phyloP scores from a whole-genome alignment of 495 filamentous ascomycete species.

The Daldinia caldariorum region DNA sequence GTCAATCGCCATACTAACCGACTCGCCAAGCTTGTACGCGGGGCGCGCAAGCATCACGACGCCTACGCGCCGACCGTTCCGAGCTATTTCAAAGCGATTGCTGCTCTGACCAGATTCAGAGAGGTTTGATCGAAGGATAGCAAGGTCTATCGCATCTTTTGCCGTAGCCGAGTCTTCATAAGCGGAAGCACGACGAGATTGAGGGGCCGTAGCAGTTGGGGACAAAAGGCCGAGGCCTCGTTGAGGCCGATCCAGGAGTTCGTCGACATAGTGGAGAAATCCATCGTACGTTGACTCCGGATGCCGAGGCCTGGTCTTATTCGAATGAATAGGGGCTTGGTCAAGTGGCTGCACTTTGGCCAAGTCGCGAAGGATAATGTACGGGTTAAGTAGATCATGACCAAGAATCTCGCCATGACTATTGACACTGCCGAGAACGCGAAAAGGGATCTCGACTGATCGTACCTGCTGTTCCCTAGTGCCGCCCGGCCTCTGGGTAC shows the following conservation, averaged over 20 bases:
- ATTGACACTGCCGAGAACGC: slow-evolving; percentile 92
- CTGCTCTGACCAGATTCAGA: slow-evolving; percentile 69
- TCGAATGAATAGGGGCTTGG: slow-evolving; percentile 37
- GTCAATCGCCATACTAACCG: slow-evolving; percentile 81
- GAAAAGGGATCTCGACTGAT: slow-evolving; percentile 92
- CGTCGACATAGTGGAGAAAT: slow-evolving; percentile 81
- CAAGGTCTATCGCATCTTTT: slow-evolving; percentile 90
- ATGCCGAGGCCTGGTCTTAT: slow-evolving; percentile 23
- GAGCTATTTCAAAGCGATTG: slow-evolving; percentile 93
- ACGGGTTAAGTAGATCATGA: slow-evolving; percentile 93
- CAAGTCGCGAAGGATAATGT: slow-evolving; percentile 87
- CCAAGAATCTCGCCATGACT: slow-evolving; percentile 67
- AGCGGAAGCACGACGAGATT: slow-evolving; percentile 64
- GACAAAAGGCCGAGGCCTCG: slow-evolving; percentile 72
- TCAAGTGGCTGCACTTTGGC: slow-evolving; percentile 69
- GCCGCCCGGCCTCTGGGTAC: slow-evolving; percentile 85
- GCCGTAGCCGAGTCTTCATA: slow-evolving; percentile 61
- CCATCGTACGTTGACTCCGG: slow-evolving; percentile 60
- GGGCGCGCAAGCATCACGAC: slow-evolving; percentile 90
- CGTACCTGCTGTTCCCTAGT: slow-evolving; percentile 82
- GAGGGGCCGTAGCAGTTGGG: slow-evolving; percentile 65
- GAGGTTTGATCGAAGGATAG: slow-evolving; percentile 81
- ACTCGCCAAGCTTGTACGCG: slow-evolving; percentile 89
- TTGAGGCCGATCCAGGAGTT: slow-evolving; percentile 72
- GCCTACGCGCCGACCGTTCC: slow-evolving; percentile 84